These are phyloP conservation scores for Articulospora tetracladia DNA, from an alignment of 495 filamentous ascomycete species.

Conservation along the genomic window DNA sequence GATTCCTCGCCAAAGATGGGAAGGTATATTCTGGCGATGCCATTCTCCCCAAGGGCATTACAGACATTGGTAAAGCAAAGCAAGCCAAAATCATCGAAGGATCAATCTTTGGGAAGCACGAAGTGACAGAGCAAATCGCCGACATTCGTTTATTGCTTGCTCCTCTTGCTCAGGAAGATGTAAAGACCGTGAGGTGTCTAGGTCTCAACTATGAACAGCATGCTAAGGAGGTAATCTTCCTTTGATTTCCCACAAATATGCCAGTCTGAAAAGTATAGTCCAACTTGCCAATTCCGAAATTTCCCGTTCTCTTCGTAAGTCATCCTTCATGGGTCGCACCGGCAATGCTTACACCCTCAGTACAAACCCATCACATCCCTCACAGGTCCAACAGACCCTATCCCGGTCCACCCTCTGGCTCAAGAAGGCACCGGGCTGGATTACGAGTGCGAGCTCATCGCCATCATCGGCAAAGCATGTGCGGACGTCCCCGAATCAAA, in stretches of 20 bases:
- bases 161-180: constrained; percentile 63
- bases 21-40: constrained; percentile 80
- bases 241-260: not conserved
- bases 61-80: constrained; percentile 61
- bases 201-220: constrained; percentile 82
- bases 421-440: constrained; percentile 61
- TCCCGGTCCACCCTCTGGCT: constrained; percentile 58
- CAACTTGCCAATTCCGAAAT: constrained; percentile 69
- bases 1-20: constrained; percentile 75
- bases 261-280: constrained; percentile 36
- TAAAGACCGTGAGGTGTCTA: constrained; percentile 72
- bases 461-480: constrained; percentile 70
- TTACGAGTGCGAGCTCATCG: constrained; percentile 83
- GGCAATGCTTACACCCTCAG: constrained; percentile 25
- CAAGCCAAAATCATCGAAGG: constrained; percentile 67
- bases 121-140: constrained; percentile 63
- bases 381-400: constrained; percentile 63
- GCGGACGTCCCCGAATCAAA: constrained; percentile 59
- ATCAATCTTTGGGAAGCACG: constrained; percentile 67
- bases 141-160: constrained; percentile 65
- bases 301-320: constrained; percentile 69
- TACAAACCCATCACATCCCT: constrained; percentile 78
- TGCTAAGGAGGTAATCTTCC: constrained; percentile 58
- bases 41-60: constrained; percentile 62
- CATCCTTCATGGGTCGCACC: not conserved